phyloP scores from a whole-genome alignment of 106 monocot species.

The Dendrobium officinale region DNA sequence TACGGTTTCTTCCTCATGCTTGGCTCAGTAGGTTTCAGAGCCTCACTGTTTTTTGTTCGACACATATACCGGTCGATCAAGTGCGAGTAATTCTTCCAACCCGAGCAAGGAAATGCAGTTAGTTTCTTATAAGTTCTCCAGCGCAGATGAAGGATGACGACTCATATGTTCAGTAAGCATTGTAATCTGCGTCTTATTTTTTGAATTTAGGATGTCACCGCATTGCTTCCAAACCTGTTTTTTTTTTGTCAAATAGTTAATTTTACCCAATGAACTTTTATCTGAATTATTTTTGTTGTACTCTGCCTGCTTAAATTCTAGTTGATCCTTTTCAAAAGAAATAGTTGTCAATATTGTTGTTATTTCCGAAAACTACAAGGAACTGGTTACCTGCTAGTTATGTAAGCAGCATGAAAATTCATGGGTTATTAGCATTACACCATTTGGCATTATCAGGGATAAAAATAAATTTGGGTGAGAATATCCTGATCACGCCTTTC shows the following conservation, averaged over 20 bases:
- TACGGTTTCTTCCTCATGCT: constrained; percentile 72
- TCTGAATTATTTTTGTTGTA: background rate
- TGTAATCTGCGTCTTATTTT: background rate
- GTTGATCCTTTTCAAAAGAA: background rate
- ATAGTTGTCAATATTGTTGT: background rate
- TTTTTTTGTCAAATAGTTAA: background rate
- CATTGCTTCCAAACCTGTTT: background rate
- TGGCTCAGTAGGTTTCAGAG: constrained; percentile 46
- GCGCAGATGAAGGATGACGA: background rate
- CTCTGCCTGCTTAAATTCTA: background rate
- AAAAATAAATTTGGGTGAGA: too few species aligned
- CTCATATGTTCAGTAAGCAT: background rate
- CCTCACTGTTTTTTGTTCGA: constrained; percentile 47
- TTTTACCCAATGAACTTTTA: background rate
- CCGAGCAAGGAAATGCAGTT: background rate
- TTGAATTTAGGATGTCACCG: background rate
- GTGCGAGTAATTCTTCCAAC: constrained; percentile 1
- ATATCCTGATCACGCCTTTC: too few species aligned
- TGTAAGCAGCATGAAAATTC: too few species aligned
- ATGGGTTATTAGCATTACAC: too few species aligned
- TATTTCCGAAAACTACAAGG: too few species aligned
- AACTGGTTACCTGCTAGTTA: too few species aligned
- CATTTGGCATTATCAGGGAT: too few species aligned
- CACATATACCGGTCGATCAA: constrained; percentile 67
- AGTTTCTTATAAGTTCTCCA: background rate